A percentile compares a stretch with the other conserved stretches of the same genome.
phyloP scores from a whole-genome alignment of 495 filamentous ascomycete genomes.

The Bryoglossum gracile region DNA sequence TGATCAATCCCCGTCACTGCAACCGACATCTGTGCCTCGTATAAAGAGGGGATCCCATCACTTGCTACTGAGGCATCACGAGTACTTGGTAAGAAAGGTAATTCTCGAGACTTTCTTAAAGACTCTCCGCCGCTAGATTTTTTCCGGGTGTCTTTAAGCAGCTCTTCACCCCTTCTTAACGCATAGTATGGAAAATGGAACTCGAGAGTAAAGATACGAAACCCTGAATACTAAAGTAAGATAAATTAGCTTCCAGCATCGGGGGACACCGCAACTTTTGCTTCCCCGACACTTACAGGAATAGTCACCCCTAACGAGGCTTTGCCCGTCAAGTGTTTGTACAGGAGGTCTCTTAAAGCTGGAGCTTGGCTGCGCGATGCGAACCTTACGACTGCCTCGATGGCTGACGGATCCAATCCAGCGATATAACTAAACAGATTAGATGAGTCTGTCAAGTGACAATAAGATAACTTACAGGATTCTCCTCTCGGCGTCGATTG shows the following conservation, averaged over 20 bases:
- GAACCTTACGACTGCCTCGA: neutral
- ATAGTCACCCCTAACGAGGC: constrained; percentile 2
- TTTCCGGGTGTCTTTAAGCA: constrained; percentile 1
- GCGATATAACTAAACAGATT: constrained; percentile 5
- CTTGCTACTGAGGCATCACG: neutral
- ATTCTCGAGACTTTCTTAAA: neutral
- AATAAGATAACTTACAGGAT: neutral
- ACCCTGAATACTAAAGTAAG: neutral
- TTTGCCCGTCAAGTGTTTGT: constrained; percentile 6
- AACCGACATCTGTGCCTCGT: constrained; percentile 6
- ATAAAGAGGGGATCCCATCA: neutral
- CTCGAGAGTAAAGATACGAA: neutral
- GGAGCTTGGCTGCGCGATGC: constrained; percentile 2
- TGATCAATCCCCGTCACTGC: constrained; percentile 9
- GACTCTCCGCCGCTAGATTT: neutral
- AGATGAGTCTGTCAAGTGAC: neutral
- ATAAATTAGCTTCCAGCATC: neutral
- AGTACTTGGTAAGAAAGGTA: neutral
- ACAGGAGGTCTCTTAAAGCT: constrained; percentile 2
- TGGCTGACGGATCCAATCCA: constrained; percentile 2
- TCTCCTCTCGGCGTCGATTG: constrained; percentile 8
- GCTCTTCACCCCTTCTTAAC: neutral
- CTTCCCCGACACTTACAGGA: neutral
- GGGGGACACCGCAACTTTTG: neutral
- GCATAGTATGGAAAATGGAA: constrained; percentile 10